Percentiles rank a stretch among this genome's conserved stretches.
Conservation (phyloP, 208 protist genomes). For the Endotrypanum monterogeii region DNA sequence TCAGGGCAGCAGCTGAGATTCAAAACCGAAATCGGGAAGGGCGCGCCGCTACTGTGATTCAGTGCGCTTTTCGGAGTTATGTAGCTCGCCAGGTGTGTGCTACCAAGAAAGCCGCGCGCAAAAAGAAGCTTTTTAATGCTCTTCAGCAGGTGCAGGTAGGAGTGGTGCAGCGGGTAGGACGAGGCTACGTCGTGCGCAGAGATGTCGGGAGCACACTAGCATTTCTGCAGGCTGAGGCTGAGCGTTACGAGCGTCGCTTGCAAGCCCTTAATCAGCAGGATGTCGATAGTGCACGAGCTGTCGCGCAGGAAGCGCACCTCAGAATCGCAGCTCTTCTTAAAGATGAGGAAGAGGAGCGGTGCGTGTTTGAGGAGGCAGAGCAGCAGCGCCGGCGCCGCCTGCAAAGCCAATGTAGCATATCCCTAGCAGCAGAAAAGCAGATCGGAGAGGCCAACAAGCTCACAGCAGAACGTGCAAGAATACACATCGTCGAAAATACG, state of each 20-base stretch:
- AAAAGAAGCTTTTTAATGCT: background rate
- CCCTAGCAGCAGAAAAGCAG: background rate
- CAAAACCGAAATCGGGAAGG: conserved; percentile 29
- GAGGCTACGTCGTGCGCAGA: conserved; percentile 53
- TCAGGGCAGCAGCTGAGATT: conserved; percentile 57
- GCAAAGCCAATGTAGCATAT: conserved; percentile 5
- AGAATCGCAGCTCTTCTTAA: conserved; percentile 2
- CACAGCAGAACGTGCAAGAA: background rate
- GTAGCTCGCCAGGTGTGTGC: conserved; percentile 37
- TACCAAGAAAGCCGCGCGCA: conserved; percentile 19
- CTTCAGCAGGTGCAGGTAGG: background rate
- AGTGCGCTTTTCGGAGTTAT: conserved; percentile 63
- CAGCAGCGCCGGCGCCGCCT: conserved; percentile 15
- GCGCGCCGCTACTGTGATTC: conserved; percentile 54
- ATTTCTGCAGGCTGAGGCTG: conserved; percentile 39
- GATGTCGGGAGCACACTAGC: conserved; percentile 31
- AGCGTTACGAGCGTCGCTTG: conserved; percentile 43
- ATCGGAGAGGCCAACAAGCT: background rate
- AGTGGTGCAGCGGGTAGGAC: conserved; percentile 61
- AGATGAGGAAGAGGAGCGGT: conserved; percentile 27
- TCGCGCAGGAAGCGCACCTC: conserved; percentile 2
- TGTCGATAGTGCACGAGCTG: conserved; percentile 5
- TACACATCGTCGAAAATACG: background rate
- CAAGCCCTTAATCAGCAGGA: conserved; percentile 31
- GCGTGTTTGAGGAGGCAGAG: conserved; percentile 17